Evolutionary conservation across 495 filamentous ascomycete genomes (phyloP), one percentile per base, ranked within the genome.

Genomic region (Penicillium crystallinum): DNA sequence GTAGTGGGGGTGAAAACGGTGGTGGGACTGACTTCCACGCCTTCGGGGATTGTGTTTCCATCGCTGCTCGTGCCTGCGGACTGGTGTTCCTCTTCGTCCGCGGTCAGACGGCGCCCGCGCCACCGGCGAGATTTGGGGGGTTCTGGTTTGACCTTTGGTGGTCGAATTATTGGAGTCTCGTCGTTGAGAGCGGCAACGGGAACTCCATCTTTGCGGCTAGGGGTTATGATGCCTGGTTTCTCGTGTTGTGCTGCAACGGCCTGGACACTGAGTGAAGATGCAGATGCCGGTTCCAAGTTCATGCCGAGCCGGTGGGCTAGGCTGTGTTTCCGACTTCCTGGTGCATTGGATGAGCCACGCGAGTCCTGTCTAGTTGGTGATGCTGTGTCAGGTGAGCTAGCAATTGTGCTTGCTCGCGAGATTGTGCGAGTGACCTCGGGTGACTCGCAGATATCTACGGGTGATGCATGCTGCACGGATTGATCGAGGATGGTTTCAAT

Each of bases 171-270:
- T 22, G 58, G 62, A 6, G 58, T 43, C 6, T 56, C 60, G 45
- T 34, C 52, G n/a, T 39, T 55, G 55, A 44, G 44, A 41, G 57
- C 54, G n/a, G 46, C 48, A 14, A 25, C 25, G 30, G 35, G 27
- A 19, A 35, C 50, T 34, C 46, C 57, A n/a, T 65, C 65, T 51
- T 74, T 85, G 46, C 81, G 75, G 64, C 87, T 93, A 9, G 88
- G 89, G 17, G 90, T 91, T 60, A 91, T 81, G 36, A 95, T 81
- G 2, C 91, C 91, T 1, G 90, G 91, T 61, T 88, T 91, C 62
- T 91, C 90, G 55, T 77, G 88, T 45, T 90, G 86, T 2, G 81
- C 77, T 12, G 90, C 90, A 29, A 95, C 81, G 54, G 90, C 85
- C 27, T 87, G 73, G 18, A 96, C 83, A 61, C 86, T 90, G 44